Evolutionary conservation across 192 early-diverging fungal genomes (phyloP).

Genomic region (Neocallimastix lanati): DNA sequence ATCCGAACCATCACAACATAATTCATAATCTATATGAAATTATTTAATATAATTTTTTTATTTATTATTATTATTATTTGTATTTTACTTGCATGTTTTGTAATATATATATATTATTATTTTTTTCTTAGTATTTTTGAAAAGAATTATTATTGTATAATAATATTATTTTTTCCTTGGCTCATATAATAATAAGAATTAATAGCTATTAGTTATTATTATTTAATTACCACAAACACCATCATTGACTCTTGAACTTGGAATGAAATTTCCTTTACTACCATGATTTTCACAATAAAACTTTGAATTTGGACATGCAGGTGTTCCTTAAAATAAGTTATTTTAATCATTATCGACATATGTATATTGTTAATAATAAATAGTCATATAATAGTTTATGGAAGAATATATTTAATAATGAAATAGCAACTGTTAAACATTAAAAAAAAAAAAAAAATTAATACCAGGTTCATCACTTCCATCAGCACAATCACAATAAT

Average conservation of each 20-base stretch:
- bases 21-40: not conserved
- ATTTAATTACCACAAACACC: slow-evolving; percentile 60
- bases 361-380: too few species aligned
- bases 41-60: not conserved
- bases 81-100: too few species aligned
- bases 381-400: too few species aligned
- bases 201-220: too few species aligned
- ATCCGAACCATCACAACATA: slow-evolving; percentile 90
- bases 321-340: too few species aligned
- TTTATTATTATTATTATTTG: too few species aligned
- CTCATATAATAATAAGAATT: not conserved
- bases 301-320: slow-evolving; percentile 58
- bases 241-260: slow-evolving; percentile 67
- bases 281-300: slow-evolving; percentile 66
- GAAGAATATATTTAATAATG: too few species aligned
- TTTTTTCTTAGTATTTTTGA: slow-evolving; percentile 27
- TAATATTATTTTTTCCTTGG: not conserved
- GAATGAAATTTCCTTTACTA: slow-evolving; percentile 44
- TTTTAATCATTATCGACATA: too few species aligned
- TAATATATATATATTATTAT: too few species aligned
- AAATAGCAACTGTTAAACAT: too few species aligned
- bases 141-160: not conserved
- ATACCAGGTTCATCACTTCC: slow-evolving; percentile 86
- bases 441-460: not conserved
- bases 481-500: slow-evolving; percentile 93